Evolutionary conservation across 495 filamentous ascomycete genomes (phyloP).

Genomic region (Aspergillus leporis): DNA sequence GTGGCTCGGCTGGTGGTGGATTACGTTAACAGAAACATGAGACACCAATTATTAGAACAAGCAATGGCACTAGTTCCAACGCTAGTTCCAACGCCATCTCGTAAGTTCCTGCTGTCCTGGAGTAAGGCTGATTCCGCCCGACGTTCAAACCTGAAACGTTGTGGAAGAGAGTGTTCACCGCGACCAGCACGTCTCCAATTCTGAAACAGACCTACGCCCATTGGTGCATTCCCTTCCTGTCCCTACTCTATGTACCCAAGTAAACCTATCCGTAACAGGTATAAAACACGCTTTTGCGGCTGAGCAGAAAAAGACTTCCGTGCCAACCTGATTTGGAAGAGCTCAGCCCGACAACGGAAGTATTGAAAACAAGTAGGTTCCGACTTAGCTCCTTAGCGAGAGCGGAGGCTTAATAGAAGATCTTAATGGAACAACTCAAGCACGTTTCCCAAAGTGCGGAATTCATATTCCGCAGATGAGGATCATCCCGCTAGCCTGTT

Average conservation of each 20-base stretch:
- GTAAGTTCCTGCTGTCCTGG: background rate
- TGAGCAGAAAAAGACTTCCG: background rate
- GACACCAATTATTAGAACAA: background rate
- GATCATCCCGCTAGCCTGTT: too few species aligned
- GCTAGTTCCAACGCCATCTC: background rate
- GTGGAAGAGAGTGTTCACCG: background rate
- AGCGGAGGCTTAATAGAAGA: background rate
- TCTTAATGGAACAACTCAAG: too few species aligned
- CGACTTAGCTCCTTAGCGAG: background rate
- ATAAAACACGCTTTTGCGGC: background rate
- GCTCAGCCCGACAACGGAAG: background rate
- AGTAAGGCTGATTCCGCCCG: background rate
- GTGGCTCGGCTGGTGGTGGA: too few species aligned
- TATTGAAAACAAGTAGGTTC: background rate
- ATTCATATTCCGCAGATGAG: too few species aligned
- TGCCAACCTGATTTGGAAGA: background rate
- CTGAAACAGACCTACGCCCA: background rate
- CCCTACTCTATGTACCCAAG: background rate
- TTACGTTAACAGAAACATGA: too few species aligned
- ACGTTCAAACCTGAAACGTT: background rate
- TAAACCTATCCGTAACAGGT: background rate
- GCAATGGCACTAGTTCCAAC: background rate
- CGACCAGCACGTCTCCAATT: background rate
- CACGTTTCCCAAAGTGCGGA: too few species aligned
- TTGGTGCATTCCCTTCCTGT: background rate